phyloP scores from a whole-genome alignment of 164 flowering plant species.

The grape (Vitis vinifera) region ASM3070453v1 NC_081823.1:5429501-5430000 shows the following conservation, averaged over 20 bases:
- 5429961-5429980: conserved; percentile 16
- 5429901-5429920: conserved; percentile 4
- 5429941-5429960: conserved; percentile 11
- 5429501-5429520: conserved; percentile 11
- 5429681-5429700: conserved; percentile 23
- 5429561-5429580: conserved; percentile 5
- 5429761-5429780: conserved; percentile 14
- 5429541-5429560: conserved; percentile 17
- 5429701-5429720: not conserved
- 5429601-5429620: conserved; percentile 14
- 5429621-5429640: conserved; percentile 35
- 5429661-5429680: conserved; percentile 19
- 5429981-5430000: conserved; percentile 2
- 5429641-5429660: conserved; percentile 12
- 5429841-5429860: conserved; percentile 13
- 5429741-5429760: conserved; percentile 10
- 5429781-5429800: conserved; percentile 14
- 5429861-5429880: conserved; percentile 15
- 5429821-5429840: conserved; percentile 18
- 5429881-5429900: conserved; percentile 23
- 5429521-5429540: conserved; percentile 22
- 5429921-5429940: conserved; percentile 5
- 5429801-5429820: conserved; percentile 9
- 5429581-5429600: not conserved
- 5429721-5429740: not conserved